Evolutionary conservation across 805 yeast genomes (phyloP), one percentile per base, ranked within the genome.

Genomic region (Kazachstania kunashirensis): DNA sequence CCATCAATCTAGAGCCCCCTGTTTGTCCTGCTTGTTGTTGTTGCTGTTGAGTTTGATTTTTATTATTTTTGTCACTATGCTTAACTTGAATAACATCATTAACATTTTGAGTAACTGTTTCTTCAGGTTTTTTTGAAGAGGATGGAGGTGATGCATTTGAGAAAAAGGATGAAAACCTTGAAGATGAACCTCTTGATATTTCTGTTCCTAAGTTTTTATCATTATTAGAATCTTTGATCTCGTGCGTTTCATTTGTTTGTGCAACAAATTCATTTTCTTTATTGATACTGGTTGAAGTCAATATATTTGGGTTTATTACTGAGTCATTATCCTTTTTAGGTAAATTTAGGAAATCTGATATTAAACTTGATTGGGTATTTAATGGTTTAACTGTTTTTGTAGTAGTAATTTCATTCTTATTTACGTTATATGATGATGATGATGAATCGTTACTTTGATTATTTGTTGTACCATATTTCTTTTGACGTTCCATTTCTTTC

Each of bases 91-190:
- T 5, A 14, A 11, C 8, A 12, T 26, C 11, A n/a, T 26, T 13
- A 3, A 8, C 12, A 10, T 33, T 17, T 14, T 25, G 29, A 11
- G 10, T 19, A 6, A n/a, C n/a, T 9, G n/a, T 23, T 21, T 15
- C 14, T 15, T 16, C 3, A 12, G 9, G 14, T 19, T 14, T 1
- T 10, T 29, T 27, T 3, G n/a, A 6, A 9, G 13, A 15, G 9
- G 19, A 15, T 10, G 17, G 15, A 5, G 25, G 14, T 16, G 31
- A 34, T 9, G 23, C 18, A 28, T 25, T 37, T 13, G 40, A 23
- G 6, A 61, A 61, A 36, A 61, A 61, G 7, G 63, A 59, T 3
- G 63, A 55, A 39, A 61, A 61, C 40, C 63, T 53, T 14, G 65
- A 61, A 12, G 56, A 50, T 2, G 49, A 37, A 25, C 50, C 43